Evolutionary conservation across 805 yeast species (phyloP), one percentile per base, ranked within the genome.

Genomic region (Kazachstania psychrophila): DNA sequence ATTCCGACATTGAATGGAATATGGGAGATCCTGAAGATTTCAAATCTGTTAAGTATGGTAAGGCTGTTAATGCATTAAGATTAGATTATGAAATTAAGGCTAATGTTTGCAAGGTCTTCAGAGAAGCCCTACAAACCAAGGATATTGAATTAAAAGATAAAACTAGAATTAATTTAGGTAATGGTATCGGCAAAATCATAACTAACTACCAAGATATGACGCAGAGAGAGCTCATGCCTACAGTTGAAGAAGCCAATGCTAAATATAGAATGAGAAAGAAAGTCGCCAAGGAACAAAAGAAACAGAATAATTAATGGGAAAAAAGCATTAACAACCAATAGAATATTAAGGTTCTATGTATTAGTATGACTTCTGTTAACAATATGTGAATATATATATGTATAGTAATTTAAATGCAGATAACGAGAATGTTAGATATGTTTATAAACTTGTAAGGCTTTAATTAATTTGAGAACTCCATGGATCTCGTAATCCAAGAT

Each of bases 201-300:
- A 62, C 66, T 11, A 64, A 59, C 13, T 84, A 87, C 52, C 68
- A 70, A 4, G 79, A 81, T 6, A 55, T 86, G 28, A 47, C 50
- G 8, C 56, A 75, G 18, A 67, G 95, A 39, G 73, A 69, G 12
- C 58, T 70, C 30, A 66, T 75, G 41, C 89, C 79, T 13, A 53
- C 80, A 1, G 79, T 74, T n/a, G 86, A 80, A 34, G 71, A 61
- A 12, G 75, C 80, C 9, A 89, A 89, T 55, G 74, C 65, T 27
- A 73, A 76, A 45, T 82, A 78, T 65, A 51, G 58, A 24, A 12
- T 17, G 11, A 44, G 59, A 63, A 47, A 73, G 69, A 53, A 69
- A 60, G 42, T 58, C 49, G 36, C 49, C 30, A 11, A 42, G 41
- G 18, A 25, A 38, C 12, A 31, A 29, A 16, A 14, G 16, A 33